These are phyloP conservation scores for Collybia sp. DNA, from an alignment of 768 basidiomycete genomes.

Conservation along the genomic window DNA sequence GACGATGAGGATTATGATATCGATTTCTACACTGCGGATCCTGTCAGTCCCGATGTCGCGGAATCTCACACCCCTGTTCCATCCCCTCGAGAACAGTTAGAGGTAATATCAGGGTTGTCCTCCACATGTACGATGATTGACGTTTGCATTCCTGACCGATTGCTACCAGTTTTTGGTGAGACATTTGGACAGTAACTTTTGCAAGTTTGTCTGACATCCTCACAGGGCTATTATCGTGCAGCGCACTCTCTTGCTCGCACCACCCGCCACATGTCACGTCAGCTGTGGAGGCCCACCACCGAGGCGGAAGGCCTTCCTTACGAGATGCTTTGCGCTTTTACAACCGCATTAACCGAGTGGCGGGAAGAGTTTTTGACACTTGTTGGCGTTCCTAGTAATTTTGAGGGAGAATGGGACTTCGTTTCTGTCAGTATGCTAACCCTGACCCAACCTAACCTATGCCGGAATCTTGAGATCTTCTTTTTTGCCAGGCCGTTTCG, in stretches of 20 bases:
- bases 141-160: slow-evolving; percentile 2
- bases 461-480: slow-evolving; percentile 3
- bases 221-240: slow-evolving; percentile 79
- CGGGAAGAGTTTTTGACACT: slow-evolving; percentile 66
- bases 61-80: slow-evolving; percentile 43
- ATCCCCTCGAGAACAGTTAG: slow-evolving; percentile 74
- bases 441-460: slow-evolving; percentile 1
- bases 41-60: slow-evolving; percentile 41
- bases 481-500: slow-evolving; percentile 34
- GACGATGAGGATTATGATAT: slow-evolving; percentile 90
- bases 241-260: slow-evolving; percentile 81
- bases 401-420: slow-evolving; percentile 88
- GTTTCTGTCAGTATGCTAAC: slow-evolving; percentile 42
- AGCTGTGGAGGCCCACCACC: slow-evolving; percentile 75
- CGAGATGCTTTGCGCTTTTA: slow-evolving; percentile 53
- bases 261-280: slow-evolving; percentile 75
- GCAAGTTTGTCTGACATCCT: slow-evolving; percentile 6
- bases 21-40: slow-evolving; percentile 79
- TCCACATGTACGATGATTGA: too few species aligned
- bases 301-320: slow-evolving; percentile 76
- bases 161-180: slow-evolving; percentile 61
- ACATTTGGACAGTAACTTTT: slow-evolving; percentile 7
- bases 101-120: slow-evolving; percentile 35
- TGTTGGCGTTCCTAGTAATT: slow-evolving; percentile 85
- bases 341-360: slow-evolving; percentile 63